phyloP scores from a whole-genome alignment of 2,329 filamentous ascomycete genomes.

The Exophiala mesophila region DNA sequence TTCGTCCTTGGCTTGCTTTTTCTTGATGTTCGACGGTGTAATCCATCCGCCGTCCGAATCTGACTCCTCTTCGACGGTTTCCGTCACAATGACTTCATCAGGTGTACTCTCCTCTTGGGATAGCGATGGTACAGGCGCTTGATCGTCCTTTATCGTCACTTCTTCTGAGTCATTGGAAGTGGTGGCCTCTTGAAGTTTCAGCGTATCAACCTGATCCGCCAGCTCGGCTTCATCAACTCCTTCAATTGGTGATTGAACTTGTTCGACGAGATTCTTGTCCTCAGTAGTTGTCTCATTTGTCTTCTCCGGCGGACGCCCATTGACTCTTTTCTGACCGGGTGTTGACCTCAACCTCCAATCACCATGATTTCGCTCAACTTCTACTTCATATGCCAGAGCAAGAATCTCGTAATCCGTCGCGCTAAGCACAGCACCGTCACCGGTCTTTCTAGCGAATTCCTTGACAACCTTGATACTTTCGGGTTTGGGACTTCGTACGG shows the following conservation, averaged over 20 bases:
- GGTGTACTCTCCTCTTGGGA: slow-evolving; percentile 18
- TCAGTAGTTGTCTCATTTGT: slow-evolving; percentile 26
- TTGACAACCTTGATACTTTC: slow-evolving; percentile 74
- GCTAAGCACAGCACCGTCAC: slow-evolving; percentile 83
- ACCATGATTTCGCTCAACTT: slow-evolving; percentile 83
- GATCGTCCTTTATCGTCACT: neutral
- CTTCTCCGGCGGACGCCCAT: slow-evolving; percentile 58
- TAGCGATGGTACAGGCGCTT: neutral
- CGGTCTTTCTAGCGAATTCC: slow-evolving; percentile 83
- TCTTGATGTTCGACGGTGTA: slow-evolving; percentile 85
- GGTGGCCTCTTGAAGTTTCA: neutral
- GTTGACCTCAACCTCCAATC: slow-evolving; percentile 76
- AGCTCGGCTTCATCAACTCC: neutral
- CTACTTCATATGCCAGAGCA: slow-evolving; percentile 89
- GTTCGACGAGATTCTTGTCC: slow-evolving; percentile 15
- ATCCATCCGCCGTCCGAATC: slow-evolving; percentile 74
- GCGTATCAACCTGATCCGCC: neutral
- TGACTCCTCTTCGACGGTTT: slow-evolving; percentile 22
- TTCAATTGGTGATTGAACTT: slow-evolving; percentile 13
- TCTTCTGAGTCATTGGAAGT: neutral
- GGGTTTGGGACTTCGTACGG: slow-evolving; percentile 65
- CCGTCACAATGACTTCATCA: slow-evolving; percentile 30
- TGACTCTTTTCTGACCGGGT: slow-evolving; percentile 73
- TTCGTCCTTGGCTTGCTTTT: slow-evolving; percentile 68
- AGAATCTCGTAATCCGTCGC: slow-evolving; percentile 83